Base-by-base conservation (phyloP, 2,329 filamentous ascomycete species). In the Penicillium sp. region DNA sequence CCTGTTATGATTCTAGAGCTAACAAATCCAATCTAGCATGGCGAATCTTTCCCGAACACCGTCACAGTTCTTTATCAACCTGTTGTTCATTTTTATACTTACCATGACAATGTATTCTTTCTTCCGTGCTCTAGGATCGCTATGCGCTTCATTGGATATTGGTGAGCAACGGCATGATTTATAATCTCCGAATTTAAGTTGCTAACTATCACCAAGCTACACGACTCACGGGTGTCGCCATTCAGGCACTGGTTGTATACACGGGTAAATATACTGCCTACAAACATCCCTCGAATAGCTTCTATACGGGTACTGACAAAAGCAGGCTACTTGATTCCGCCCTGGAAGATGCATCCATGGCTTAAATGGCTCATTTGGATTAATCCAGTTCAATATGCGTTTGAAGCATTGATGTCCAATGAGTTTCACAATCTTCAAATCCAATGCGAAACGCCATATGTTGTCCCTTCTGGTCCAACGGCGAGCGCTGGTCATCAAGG, bases 381-480 rank as follows among this genome's bases (percentile, higher is more conserved):
- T 22, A 81, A 89, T 60, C 88, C 88, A 0, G 75, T 91, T 3
- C 84, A 88, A 0, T 91, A 90, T 56, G 86, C 80, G 0, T 91
- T 90, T 56, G 86, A 90, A 61, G 83, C 82, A 0, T 71, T 92
- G 0, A 79, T 91, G 66, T 79, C 86, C 0, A 91, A 91, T 64
- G 89, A 92, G 68, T 90, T 91, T 56, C 80, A 88, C 56, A 73
- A 76, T 29, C 72, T 86, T 1, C 71, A 81, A 1, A 79, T 88
- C 27, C 67, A 80, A 55, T 89, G 86, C 61, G 78, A 78, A 2
- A 68, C 79, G 2, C 82, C 84, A 0, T 83, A 78, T 52, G 76
- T 88, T 4, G 82, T 88, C 0, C 87, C 86, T 0, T 73, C 77
- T 19, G 76, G 81, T 0, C 79, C 80, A 0, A 78, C 67, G 62